Evolutionary conservation across 805 yeast species (phyloP).

Genomic region (Metschnikowia noctiluminum): DNA sequence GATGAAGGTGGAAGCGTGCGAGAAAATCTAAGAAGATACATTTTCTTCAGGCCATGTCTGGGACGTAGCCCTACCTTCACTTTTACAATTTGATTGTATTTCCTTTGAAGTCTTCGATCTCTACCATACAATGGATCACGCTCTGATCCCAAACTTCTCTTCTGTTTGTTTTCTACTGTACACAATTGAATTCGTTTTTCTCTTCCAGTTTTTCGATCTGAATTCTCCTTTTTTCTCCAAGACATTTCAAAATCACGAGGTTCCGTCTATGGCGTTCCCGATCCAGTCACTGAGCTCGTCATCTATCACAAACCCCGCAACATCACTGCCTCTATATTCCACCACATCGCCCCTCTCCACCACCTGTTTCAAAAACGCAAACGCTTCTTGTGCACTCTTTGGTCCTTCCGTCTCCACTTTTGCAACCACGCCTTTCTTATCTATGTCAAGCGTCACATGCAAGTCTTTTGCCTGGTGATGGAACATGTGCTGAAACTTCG

Average conservation of each 20-base stretch:
- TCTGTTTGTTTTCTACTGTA: too few species aligned
- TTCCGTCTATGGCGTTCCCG: conserved; percentile 45
- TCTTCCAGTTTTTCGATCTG: too few species aligned
- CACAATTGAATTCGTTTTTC: neutral
- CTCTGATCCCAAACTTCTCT: too few species aligned
- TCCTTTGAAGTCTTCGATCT: too few species aligned
- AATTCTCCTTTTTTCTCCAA: too few species aligned
- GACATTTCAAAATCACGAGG: conserved; percentile 17
- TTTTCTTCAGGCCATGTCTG: too few species aligned
- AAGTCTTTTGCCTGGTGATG: conserved; percentile 30
- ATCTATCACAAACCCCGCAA: conserved; percentile 44
- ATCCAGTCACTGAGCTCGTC: conserved; percentile 45
- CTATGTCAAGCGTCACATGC: conserved; percentile 42
- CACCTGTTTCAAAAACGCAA: conserved; percentile 30
- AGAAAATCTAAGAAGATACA: too few species aligned
- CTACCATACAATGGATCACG: too few species aligned
- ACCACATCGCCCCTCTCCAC: conserved; percentile 26
- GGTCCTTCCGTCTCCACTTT: neutral
- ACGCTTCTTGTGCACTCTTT: conserved; percentile 11
- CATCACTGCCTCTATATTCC: conserved; percentile 39
- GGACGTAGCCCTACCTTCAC: too few species aligned
- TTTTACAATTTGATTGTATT: too few species aligned
- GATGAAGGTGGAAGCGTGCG: too few species aligned
- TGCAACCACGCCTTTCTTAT: conserved; percentile 34
- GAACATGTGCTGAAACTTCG: conserved; percentile 59